Conservation (phyloP, 352 stramenopile species). For the Phytophthora hybrid region DNA sequence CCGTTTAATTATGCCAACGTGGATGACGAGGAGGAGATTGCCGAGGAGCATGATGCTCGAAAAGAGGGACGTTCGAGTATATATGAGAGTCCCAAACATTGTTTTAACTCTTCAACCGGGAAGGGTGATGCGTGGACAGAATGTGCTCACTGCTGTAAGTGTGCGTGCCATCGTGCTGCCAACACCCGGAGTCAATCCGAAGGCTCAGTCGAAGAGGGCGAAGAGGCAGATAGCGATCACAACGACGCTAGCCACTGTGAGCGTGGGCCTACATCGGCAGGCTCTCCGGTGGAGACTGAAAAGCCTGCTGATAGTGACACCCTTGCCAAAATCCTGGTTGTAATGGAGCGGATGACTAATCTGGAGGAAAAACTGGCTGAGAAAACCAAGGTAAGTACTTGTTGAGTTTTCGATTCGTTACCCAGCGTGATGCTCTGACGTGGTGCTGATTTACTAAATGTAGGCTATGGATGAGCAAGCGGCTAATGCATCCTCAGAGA, state of each 20-base stretch:
- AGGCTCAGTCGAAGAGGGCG: constrained; percentile 5
- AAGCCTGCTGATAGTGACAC: constrained; percentile 16
- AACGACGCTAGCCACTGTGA: background rate
- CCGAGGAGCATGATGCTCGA: constrained; percentile 26
- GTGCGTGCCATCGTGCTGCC: constrained; percentile 42
- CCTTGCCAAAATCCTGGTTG: constrained; percentile 33
- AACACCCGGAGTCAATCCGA: constrained; percentile 8
- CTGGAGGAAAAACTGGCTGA: constrained; percentile 54
- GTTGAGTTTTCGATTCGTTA: background rate
- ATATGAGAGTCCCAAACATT: constrained; percentile 20
- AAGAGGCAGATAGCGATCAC: constrained; percentile 8
- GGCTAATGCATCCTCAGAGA: constrained; percentile 42
- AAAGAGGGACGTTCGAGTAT: constrained; percentile 20
- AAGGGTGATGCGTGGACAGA: constrained; percentile 39
- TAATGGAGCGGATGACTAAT: constrained; percentile 47
- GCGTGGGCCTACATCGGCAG: background rate
- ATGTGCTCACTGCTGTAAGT: constrained; percentile 53
- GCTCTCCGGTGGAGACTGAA: background rate
- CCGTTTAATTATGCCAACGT: constrained; percentile 62
- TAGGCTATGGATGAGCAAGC: constrained; percentile 53
- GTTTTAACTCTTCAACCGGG: constrained; percentile 1
- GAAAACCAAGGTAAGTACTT: constrained; percentile 50
- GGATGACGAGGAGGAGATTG: constrained; percentile 39
- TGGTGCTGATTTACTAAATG: background rate
- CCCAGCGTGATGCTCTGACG: background rate